Evolutionary conservation across 768 basidiomycete species (phyloP), one percentile per base, ranked within the genome.

Genomic region (Tylopilus sp.): DNA sequence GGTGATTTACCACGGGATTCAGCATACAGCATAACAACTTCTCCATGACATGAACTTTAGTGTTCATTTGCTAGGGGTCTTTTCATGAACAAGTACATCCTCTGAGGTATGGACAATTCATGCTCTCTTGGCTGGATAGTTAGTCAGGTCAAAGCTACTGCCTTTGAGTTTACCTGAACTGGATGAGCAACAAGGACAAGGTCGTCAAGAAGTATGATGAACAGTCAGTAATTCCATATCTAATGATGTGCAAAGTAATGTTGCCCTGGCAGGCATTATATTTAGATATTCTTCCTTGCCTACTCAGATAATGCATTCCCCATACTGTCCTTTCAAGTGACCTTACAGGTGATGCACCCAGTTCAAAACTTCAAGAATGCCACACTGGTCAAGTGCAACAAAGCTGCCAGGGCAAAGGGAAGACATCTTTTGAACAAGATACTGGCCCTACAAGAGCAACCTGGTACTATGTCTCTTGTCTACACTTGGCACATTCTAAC

Each of bases 161-260:
- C 95, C 53, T 98, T 98, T 59, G 97, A 99, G 69, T 85, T 98
- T 98, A 98, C 79, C 82, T 90, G 68, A 98, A 98, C 81, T 99
- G 97, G 97, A 69, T 95, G 39, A 75, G 76, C 52, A 98, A 99
- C 80, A 87, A 88, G 75, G 93, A 94, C 40, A 86, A 88, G 70
- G 86, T 97, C 44, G 56, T 88, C 35, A 91, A 75, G n/a, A n/a
- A n/a, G n/a, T n/a, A n/a, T n/a, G n/a, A n/a, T n/a, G n/a, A n/a
- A n/a, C n/a, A n/a, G n/a, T n/a, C n/a, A n/a, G n/a, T n/a, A n/a
- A n/a, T n/a, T n/a, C n/a, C n/a, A n/a, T n/a, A n/a, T n/a, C n/a
- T n/a, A n/a, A n/a, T n/a, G n/a, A n/a, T n/a, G n/a, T n/a, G n/a
- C n/a, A n/a, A n/a, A n/a, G n/a, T n/a, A n/a, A n/a, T n/a, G n/a